phyloP scores from a whole-genome alignment of 495 filamentous ascomycete species.

The Hapsidospora chrysogenum region DNA sequence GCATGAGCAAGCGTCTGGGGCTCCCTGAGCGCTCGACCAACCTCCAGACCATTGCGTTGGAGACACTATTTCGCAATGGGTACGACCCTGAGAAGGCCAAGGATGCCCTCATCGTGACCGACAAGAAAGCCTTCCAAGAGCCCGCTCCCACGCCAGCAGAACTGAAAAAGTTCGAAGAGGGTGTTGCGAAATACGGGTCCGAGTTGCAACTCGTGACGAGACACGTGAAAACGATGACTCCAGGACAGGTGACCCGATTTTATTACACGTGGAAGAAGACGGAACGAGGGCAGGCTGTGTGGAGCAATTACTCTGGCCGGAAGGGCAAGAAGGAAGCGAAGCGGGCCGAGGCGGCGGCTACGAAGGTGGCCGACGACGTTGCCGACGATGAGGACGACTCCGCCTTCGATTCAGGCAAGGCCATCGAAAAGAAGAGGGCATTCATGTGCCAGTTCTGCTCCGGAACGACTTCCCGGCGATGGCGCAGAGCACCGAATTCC shows the following conservation, averaged over 20 bases:
- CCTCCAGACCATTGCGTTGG: constrained; percentile 70
- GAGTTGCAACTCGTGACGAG: constrained; percentile 71
- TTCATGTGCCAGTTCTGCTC: constrained; percentile 94
- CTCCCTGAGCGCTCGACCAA: constrained; percentile 62
- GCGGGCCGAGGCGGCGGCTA: constrained; percentile 42
- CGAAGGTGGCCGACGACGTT: constrained; percentile 76
- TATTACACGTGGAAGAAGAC: constrained; percentile 99
- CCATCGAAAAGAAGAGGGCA: constrained; percentile 51
- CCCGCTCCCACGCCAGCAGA: constrained; percentile 67
- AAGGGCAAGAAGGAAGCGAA: constrained; percentile 75
- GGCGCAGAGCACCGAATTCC: constrained; percentile 75
- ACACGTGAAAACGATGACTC: constrained; percentile 65
- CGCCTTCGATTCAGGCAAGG: constrained; percentile 87
- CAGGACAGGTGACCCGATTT: constrained; percentile 68
- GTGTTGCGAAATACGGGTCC: constrained; percentile 76
- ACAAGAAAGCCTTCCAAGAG: constrained; percentile 66
- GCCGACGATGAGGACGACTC: constrained; percentile 91
- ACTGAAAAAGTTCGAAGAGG: constrained; percentile 81
- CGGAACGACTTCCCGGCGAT: constrained; percentile 66
- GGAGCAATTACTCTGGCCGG: constrained; percentile 73
- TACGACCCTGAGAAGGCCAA: constrained; percentile 62
- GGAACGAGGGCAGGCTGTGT: constrained; percentile 64
- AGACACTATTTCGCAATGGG: constrained; percentile 50
- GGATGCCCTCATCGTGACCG: constrained; percentile 45
- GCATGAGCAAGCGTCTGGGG: constrained; percentile 41